Evolutionary conservation across 1,284 basidiomycete genomes (phyloP).

Genomic region (Leccinum pachyderme): DNA sequence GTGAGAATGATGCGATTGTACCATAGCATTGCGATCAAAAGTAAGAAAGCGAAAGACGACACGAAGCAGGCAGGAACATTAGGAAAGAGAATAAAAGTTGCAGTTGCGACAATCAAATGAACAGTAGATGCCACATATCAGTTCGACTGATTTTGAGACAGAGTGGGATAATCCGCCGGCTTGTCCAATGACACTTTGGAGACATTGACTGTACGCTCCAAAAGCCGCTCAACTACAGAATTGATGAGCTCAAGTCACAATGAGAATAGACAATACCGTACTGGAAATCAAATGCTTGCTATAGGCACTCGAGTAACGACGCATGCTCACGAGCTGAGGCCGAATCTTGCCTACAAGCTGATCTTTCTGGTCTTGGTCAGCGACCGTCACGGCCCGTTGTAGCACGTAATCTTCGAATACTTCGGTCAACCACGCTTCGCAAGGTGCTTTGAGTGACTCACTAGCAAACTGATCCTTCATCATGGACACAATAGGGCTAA

Average conservation of each 20-base stretch:
- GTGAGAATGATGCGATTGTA: conserved; percentile 34
- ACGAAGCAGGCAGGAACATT: conserved; percentile 1
- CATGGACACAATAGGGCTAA: conserved; percentile 70
- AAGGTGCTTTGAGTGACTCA: conserved; percentile 40
- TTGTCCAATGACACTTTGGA: conserved; percentile 28
- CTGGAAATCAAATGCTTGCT: conserved; percentile 79
- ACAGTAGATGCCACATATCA: not conserved
- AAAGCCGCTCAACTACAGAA: conserved; percentile 61
- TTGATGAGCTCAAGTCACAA: conserved; percentile 5
- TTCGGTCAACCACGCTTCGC: conserved; percentile 1
- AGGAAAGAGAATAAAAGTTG: conserved; percentile 7
- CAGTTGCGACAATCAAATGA: conserved; percentile 12
- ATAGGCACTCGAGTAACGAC: conserved; percentile 67
- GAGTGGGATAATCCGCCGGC: conserved; percentile 32
- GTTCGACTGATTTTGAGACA: conserved; percentile 23
- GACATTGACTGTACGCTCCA: conserved; percentile 43
- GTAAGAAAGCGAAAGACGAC: conserved; percentile 9
- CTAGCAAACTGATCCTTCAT: conserved; percentile 92
- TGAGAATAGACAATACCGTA: conserved; percentile 38
- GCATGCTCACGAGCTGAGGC: conserved; percentile 68
- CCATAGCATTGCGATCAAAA: conserved; percentile 39
- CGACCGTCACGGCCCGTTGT: conserved; percentile 71
- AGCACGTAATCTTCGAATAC: conserved; percentile 69
- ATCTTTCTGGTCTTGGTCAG: conserved; percentile 71
- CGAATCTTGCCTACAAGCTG: conserved; percentile 59